These are phyloP conservation scores for Aspergillus arachidicola DNA, from an alignment of 2,329 filamentous ascomycete genomes.

Conservation along the genomic window DNA sequence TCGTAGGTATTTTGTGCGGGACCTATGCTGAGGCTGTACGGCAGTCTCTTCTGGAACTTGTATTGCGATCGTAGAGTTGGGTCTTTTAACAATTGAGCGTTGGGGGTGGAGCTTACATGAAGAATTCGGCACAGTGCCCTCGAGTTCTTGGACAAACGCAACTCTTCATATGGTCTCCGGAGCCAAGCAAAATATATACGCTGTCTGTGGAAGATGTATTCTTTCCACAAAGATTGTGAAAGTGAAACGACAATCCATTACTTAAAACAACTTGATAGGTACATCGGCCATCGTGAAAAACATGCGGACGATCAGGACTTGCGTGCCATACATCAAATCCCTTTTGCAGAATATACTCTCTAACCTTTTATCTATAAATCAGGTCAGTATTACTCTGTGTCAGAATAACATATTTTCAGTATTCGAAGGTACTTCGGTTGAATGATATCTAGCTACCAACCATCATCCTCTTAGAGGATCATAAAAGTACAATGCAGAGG, in stretches of 20 bases:
- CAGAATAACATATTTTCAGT: not conserved
- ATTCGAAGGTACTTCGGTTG: not conserved
- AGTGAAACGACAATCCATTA: not conserved
- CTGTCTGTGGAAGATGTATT: not conserved
- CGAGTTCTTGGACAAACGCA: too few relatives aligned
- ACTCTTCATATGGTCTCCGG: too few relatives aligned
- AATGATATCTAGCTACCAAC: not conserved
- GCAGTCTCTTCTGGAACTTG: not conserved
- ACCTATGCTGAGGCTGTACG: not conserved
- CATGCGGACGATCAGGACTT: not conserved
- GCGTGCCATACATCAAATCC: not conserved
- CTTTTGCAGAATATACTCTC: not conserved
- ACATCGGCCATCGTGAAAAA: not conserved
- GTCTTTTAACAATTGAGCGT: too few relatives aligned
- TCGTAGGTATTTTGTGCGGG: not conserved
- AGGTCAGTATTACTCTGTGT: not conserved
- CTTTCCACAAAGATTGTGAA: not conserved
- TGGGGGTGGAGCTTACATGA: too few relatives aligned
- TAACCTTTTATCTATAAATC: not conserved
- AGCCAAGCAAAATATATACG: not conserved
- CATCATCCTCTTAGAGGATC: not conserved
- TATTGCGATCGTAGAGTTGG: too few relatives aligned
- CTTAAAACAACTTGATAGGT: not conserved
- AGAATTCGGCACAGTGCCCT: too few relatives aligned
- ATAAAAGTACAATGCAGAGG: not conserved